A percentile compares a stretch with the other conserved stretches of the same genome.
phyloP scores from a whole-genome alignment of 2,329 filamentous ascomycete species.

The Colletotrichum truncatum region DNA sequence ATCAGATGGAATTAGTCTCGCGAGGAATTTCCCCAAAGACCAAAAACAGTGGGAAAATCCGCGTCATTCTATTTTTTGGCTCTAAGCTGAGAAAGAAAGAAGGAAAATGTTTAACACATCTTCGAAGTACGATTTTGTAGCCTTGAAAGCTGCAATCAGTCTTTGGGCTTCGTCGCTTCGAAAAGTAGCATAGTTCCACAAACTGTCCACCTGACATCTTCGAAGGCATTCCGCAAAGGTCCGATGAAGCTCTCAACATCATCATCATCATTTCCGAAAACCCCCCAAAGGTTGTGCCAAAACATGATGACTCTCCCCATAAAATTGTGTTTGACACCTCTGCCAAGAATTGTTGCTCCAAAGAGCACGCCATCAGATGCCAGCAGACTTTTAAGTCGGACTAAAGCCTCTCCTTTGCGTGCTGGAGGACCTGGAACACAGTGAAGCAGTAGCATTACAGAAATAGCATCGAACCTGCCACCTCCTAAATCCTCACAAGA shows the following conservation, averaged over 20 bases:
- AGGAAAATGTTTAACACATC: too few relatives aligned
- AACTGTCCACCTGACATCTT: conserved; percentile 5
- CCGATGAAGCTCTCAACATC: background rate
- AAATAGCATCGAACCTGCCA: conserved; percentile 5
- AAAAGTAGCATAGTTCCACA: conserved; percentile 10
- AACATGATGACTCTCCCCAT: conserved; percentile 11
- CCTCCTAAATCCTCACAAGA: background rate
- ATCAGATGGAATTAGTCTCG: background rate
- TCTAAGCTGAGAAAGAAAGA: too few relatives aligned
- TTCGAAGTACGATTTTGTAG: too few relatives aligned
- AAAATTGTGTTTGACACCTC: background rate
- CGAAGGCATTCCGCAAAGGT: background rate
- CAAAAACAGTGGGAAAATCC: too few relatives aligned
- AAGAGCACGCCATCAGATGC: conserved; percentile 34
- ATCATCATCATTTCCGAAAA: conserved; percentile 17
- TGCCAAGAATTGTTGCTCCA: conserved; percentile 36
- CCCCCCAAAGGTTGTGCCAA: conserved; percentile 8
- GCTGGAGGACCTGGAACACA: conserved; percentile 35
- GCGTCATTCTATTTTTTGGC: too few relatives aligned
- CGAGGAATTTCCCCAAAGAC: background rate
- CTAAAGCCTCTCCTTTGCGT: conserved; percentile 29
- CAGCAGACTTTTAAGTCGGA: conserved; percentile 27
- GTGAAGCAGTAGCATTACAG: conserved; percentile 34
- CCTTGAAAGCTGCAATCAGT: too few relatives aligned
- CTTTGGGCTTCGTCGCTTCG: conserved; percentile 8